Percentiles rank a stretch among this genome's conserved stretches.
Evolutionary conservation across 2,329 filamentous ascomycete genomes (phyloP).

Genomic region (Ophiostoma sp.): DNA sequence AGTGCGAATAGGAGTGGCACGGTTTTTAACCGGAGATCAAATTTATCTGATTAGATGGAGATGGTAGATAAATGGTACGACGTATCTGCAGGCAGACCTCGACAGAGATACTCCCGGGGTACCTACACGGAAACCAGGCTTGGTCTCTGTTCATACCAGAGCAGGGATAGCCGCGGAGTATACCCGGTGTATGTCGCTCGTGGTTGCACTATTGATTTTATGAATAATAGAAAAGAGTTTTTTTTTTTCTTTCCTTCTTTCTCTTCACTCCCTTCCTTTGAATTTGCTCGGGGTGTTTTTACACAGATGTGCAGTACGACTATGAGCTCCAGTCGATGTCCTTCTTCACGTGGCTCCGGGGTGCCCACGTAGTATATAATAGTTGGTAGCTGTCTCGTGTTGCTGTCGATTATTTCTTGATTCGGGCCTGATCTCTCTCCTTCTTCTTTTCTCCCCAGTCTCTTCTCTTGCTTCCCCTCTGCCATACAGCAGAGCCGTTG

Average conservation of each 20-base stretch:
- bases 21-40: conserved; percentile 5
- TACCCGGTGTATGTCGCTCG: conserved; percentile 1
- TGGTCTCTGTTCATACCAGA: background rate
- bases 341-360: background rate
- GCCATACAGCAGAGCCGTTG: too few relatives aligned
- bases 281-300: background rate
- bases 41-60: conserved; percentile 15
- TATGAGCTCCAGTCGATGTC: background rate
- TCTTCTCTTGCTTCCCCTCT: background rate
- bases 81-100: background rate
- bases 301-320: background rate
- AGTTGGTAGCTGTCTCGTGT: background rate
- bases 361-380: conserved; percentile 5
- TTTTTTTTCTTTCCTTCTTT: background rate
- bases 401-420: background rate
- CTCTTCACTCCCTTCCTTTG: background rate
- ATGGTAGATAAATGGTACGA: conserved; percentile 9
- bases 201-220: background rate
- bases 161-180: background rate
- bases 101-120: background rate
- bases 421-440: too few relatives aligned
- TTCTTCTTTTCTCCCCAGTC: background rate
- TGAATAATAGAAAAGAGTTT: background rate
- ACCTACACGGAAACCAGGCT: background rate
- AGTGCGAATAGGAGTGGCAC: background rate